Conservation (phyloP, 202 grass and related monocot genomes). For the Schoenoplectus tabernaemontani region DNA sequence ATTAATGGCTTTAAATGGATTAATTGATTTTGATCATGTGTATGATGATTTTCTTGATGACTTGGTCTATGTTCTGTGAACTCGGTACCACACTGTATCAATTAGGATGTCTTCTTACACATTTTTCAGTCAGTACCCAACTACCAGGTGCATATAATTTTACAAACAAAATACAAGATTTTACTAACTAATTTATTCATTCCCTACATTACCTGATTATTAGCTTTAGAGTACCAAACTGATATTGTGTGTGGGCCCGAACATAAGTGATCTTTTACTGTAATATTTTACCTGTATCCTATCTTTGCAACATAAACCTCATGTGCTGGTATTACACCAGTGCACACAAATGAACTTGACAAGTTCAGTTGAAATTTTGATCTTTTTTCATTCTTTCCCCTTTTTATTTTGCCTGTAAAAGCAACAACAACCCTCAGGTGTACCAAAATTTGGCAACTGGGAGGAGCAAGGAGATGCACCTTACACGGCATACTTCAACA, state of each 20-base stretch:
- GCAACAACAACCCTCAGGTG: constrained; percentile 43
- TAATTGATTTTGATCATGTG: background rate
- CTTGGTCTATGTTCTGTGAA: background rate
- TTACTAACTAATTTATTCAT: background rate
- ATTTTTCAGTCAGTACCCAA: background rate
- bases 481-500: constrained; percentile 77
- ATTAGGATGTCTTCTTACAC: background rate
- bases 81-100: background rate
- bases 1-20: background rate
- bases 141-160: background rate
- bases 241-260: background rate
- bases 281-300: background rate
- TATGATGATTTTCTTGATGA: background rate
- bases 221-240: background rate
- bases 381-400: background rate
- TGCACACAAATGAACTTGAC: background rate
- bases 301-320: background rate
- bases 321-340: background rate
- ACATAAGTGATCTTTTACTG: background rate
- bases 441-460: constrained; percentile 83
- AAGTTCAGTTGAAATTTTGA: background rate
- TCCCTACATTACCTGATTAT: background rate
- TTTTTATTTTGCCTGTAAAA: constrained; percentile 18
- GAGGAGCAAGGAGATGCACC: constrained; percentile 55
- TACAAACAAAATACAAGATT: background rate